Evolutionary conservation across 2,329 filamentous ascomycete genomes (phyloP).

Genomic region (Ramichloridium luteum): DNA sequence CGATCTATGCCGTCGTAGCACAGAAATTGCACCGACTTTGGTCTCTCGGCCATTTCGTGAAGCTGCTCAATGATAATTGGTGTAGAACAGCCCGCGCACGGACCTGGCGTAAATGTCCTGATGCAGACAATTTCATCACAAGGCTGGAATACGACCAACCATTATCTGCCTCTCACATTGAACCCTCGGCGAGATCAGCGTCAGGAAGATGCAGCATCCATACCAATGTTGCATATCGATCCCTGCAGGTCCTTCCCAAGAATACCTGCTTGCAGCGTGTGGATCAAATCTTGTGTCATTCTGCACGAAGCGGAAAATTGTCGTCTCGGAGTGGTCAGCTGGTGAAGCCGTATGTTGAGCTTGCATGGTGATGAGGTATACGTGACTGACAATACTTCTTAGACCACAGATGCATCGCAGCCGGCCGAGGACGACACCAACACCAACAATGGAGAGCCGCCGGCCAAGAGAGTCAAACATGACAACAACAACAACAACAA

Average conservation of each 20-base stretch:
- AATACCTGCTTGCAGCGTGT: slow-evolving; percentile 59
- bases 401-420: no score
- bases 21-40: no score
- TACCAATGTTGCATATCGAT: slow-evolving; percentile 29
- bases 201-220: slow-evolving; percentile 27
- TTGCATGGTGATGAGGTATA: slow-evolving; percentile 1
- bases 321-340: slow-evolving; percentile 50
- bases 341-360: slow-evolving; percentile 15
- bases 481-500: slow-evolving; percentile 19
- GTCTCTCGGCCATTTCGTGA: no score
- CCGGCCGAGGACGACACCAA: neutral
- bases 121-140: no score
- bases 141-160: no score
- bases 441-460: slow-evolving; percentile 13
- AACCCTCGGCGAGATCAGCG: no score
- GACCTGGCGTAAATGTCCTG: no score
- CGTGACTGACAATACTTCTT: no score
- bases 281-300: slow-evolving; percentile 62
- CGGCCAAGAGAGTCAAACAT: slow-evolving; percentile 17
- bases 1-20: no score
- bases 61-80: no score
- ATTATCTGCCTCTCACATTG: no score
- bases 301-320: slow-evolving; percentile 43
- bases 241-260: slow-evolving; percentile 9
- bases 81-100: no score